Conservation (phyloP, 352 stramenopile species). For the Globisporangium acanthophoron region DNA sequence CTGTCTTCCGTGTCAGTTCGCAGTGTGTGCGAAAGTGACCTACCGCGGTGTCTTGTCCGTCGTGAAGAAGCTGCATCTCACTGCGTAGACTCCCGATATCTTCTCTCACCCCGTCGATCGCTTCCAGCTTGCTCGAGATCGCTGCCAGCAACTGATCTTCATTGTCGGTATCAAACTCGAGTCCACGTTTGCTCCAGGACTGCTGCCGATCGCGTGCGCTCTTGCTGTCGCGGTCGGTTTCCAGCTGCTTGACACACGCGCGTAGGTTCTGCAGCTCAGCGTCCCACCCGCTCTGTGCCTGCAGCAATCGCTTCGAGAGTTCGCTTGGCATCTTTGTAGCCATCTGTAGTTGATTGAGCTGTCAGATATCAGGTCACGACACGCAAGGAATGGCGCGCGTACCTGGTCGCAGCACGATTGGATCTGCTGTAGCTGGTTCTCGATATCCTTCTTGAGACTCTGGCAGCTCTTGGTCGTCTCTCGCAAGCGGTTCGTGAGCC, state of each 20-base stretch:
- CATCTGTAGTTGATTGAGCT: slow-evolving; percentile 19
- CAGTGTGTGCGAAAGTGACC: not conserved
- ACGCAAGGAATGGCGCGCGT: not conserved
- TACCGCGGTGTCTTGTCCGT: slow-evolving; percentile 14
- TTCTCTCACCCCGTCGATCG: slow-evolving; percentile 14
- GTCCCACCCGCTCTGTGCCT: slow-evolving; percentile 37
- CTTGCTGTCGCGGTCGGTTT: slow-evolving; percentile 8
- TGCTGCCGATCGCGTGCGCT: not conserved
- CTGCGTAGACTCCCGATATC: slow-evolving; percentile 18
- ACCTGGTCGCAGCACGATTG: slow-evolving; percentile 35
- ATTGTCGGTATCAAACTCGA: not conserved
- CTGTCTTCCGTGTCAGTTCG: too few species aligned
- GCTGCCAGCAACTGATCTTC: not conserved
- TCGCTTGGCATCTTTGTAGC: slow-evolving; percentile 45
- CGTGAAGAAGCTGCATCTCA: slow-evolving; percentile 10
- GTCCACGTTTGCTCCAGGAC: too few species aligned
- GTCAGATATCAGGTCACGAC: not conserved
- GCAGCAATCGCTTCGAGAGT: slow-evolving; percentile 38
- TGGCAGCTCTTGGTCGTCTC: slow-evolving; percentile 41
- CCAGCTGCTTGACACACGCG: slow-evolving; percentile 24
- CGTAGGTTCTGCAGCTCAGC: slow-evolving; percentile 31
- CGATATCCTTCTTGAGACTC: slow-evolving; percentile 36
- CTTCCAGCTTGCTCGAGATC: slow-evolving; percentile 16
- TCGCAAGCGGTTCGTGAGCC: slow-evolving; percentile 46
- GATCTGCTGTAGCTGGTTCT: slow-evolving; percentile 34